These are phyloP conservation scores for Ustilago cynodontis DNA, from an alignment of 1,284 basidiomycete species.

Conservation along the genomic window DNA sequence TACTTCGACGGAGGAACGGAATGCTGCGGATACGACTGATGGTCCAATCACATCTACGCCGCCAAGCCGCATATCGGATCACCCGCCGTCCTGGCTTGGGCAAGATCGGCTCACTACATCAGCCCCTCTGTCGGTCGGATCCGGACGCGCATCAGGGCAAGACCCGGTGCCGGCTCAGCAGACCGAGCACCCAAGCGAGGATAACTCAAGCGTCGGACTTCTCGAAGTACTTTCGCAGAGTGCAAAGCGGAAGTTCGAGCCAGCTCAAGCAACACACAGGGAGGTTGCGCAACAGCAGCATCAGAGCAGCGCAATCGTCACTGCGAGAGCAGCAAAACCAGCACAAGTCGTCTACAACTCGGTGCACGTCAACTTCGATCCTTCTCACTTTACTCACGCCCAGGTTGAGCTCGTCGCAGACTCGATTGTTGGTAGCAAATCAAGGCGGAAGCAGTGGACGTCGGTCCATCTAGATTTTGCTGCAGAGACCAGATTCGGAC, in stretches of 20 bases:
- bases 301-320: neutral
- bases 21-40: neutral
- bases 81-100: neutral
- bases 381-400: neutral
- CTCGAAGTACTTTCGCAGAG: slow-evolving; percentile 43
- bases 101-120: neutral
- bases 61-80: neutral
- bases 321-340: neutral
- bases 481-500: no score
- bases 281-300: neutral
- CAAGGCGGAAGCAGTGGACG: slow-evolving; percentile 5
- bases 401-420: slow-evolving; percentile 17
- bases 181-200: slow-evolving; percentile 11
- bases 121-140: neutral
- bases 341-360: neutral
- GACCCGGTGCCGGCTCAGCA: neutral
- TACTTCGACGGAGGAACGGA: neutral
- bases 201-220: slow-evolving; percentile 19
- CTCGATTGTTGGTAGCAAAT: neutral
- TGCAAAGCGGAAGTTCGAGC: slow-evolving; percentile 22
- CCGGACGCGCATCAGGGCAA: neutral
- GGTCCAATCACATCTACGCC: neutral
- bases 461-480: slow-evolving; percentile 12
- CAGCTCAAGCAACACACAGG: neutral
- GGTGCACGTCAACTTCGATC: slow-evolving; percentile 21